Base-by-base conservation (phyloP, 2,329 filamentous ascomycete genomes). In the Aspergillus sp. region DNA sequence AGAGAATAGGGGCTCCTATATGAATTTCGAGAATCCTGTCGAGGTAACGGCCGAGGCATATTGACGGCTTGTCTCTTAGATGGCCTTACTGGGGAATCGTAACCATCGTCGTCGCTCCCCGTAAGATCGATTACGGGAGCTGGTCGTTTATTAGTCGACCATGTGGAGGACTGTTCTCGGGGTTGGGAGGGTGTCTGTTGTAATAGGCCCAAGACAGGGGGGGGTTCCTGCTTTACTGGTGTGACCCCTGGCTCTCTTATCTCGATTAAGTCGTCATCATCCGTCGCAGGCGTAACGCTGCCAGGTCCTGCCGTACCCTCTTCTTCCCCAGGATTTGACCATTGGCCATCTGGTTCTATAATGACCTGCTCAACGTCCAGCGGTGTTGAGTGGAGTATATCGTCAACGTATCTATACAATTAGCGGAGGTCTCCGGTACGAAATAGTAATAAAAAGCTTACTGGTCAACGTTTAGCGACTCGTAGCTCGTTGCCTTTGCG, bases 401-500 rank as follows among this genome's bases (percentile, higher is more conserved):
- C 90, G 68, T 89, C 87, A 15, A 96, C 92, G 71, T 96, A 96
- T 68, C 89, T 91, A 64, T 37, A 52, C 41, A 52, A 55, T 59
- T 46, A 66, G 58, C 59, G 31, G 44, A 44, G 31, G 33, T 48
- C 14, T 9, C 27, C 37, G 11, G 48, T 11, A 54, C 14, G 21
- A 35, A 49, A 8, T 11, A 8, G 4, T 17, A 12, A 49, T 23
- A 23, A 25, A 40, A 39, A 45, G 77, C 86, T 76, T 81, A 95
- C 85, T 95, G 90, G 66, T 99, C 95, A 31, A 98, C 86, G 11
- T 91, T 91, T 23, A 99, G 78, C 48, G 85, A 87, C 51, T 93
- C 89, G 73, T 91, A 99, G 0, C 87, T 86, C 2, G 92, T 88
- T 0, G 85, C 77, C 69, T 93, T 96, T 74, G 89, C 93, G 79